phyloP scores from a whole-genome alignment of 148 eudicot species.

The Diospyros kaki region DNA sequence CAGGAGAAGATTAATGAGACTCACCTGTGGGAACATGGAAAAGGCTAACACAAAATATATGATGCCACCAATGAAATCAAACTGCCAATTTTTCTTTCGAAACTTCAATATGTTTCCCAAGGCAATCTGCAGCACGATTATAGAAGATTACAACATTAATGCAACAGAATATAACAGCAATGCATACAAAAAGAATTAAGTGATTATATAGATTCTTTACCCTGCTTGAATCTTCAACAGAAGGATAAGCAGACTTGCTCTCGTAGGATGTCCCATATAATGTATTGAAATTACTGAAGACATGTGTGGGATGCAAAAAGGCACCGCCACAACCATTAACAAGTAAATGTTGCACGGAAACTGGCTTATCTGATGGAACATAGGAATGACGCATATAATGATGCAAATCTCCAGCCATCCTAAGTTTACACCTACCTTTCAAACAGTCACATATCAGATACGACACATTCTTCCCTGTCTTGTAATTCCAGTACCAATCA shows the following conservation, averaged over 20 bases:
- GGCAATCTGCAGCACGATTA: conserved; percentile 66
- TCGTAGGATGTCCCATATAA: conserved; percentile 58
- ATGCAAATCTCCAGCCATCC: conserved; percentile 97
- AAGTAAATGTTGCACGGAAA: conserved; percentile 78
- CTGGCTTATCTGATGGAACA: conserved; percentile 78
- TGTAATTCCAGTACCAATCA: conserved; percentile 92
- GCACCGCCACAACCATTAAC: conserved; percentile 99
- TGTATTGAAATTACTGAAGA: conserved; percentile 66
- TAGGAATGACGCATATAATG: conserved; percentile 94
- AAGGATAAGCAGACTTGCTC: conserved; percentile 80
- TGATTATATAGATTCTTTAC: conserved; percentile 26
- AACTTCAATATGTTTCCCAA: conserved; percentile 95
- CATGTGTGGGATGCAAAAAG: conserved; percentile 97
- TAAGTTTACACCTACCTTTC: conserved; percentile 87
- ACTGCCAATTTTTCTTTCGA: conserved; percentile 99
- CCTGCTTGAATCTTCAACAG: conserved; percentile 96
- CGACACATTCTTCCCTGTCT: conserved; percentile 75
- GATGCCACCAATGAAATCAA: conserved; percentile 93
- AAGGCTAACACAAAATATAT: conserved; percentile 86
- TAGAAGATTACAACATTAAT: neutral
- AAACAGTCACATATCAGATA: conserved; percentile 75
- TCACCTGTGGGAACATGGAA: conserved; percentile 99
- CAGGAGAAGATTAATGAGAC: neutral
- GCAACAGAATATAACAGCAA: neutral
- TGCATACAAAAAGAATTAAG: neutral